phyloP scores from a whole-genome alignment of 1,139 yeast genomes.

The Hyphopichia pseudoburtonii region DNA sequence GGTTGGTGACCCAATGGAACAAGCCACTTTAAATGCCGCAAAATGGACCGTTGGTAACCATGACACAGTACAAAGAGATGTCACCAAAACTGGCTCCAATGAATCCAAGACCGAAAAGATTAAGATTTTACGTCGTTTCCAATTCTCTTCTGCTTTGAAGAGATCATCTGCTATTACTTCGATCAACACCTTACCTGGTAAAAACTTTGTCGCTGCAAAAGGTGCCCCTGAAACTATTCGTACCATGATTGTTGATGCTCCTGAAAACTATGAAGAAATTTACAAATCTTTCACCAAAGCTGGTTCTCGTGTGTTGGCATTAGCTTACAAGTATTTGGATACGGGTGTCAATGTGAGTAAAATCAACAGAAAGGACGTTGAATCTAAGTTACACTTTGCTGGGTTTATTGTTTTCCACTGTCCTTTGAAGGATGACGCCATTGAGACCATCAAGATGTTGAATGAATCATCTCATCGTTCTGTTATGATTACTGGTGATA shows the following conservation, averaged over 20 bases:
- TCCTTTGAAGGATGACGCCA: slow-evolving; percentile 92
- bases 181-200: slow-evolving; percentile 47
- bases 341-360: slow-evolving; percentile 49
- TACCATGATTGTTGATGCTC: slow-evolving; percentile 69
- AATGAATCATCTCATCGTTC: slow-evolving; percentile 94
- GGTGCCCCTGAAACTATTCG: slow-evolving; percentile 99
- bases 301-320: slow-evolving; percentile 94
- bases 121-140: slow-evolving; percentile 87
- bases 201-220: slow-evolving; percentile 81
- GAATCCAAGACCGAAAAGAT: slow-evolving; percentile 49
- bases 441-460: slow-evolving; percentile 86
- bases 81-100: slow-evolving; percentile 18
- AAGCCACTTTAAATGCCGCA: slow-evolving; percentile 87
- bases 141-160: slow-evolving; percentile 92
- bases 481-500: slow-evolving; percentile 98
- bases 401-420: slow-evolving; percentile 97
- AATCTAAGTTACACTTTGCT: slow-evolving; percentile 71
- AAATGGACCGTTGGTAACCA: slow-evolving; percentile 81
- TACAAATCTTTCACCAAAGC: slow-evolving; percentile 90
- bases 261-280: slow-evolving; percentile 78
- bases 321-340: slow-evolving; percentile 79
- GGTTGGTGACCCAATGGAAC: slow-evolving; percentile 99
- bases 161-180: slow-evolving; percentile 91
- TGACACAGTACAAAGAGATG: slow-evolving; percentile 57
- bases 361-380: slow-evolving; percentile 73